These are phyloP conservation scores for Chrysochromulina parva DNA, from an alignment of 78 protist genomes.

Conservation along the genomic window DNA sequence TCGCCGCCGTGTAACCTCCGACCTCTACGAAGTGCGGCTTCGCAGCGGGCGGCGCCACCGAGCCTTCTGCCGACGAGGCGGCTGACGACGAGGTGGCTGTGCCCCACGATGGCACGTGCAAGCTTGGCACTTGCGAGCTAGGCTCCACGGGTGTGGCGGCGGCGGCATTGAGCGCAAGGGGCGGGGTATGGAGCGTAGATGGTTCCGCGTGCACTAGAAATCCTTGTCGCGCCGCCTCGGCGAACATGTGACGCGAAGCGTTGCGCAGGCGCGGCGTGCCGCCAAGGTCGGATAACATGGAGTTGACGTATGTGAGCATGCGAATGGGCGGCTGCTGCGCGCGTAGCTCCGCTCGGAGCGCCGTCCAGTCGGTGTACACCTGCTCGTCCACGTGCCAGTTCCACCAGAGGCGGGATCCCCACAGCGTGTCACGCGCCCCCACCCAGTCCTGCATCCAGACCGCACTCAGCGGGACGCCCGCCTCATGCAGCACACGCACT, in stretches of 20 bases:
- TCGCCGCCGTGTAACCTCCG: neutral
- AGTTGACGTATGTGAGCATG: slow-evolving; percentile 33
- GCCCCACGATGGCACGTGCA: too few relatives aligned
- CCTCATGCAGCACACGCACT: neutral
- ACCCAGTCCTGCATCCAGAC: slow-evolving; percentile 31
- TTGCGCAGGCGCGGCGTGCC: neutral
- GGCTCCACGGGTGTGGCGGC: too few relatives aligned
- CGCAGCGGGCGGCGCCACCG: too few relatives aligned
- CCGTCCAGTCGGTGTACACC: neutral
- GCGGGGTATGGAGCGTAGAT: too few relatives aligned
- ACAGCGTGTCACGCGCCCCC: neutral
- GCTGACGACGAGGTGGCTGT: too few relatives aligned
- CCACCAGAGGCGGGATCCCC: slow-evolving; percentile 26
- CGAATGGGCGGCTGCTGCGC: neutral
- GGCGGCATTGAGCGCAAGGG: too few relatives aligned
- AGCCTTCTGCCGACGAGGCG: too few relatives aligned
- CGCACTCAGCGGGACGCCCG: neutral
- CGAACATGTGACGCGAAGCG: neutral
- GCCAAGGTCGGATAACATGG: neutral
- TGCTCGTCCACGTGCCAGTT: slow-evolving; percentile 14
- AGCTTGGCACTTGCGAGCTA: too few relatives aligned
- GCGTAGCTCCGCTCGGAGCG: neutral
- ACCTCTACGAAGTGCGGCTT: too few relatives aligned
- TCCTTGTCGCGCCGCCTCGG: neutral
- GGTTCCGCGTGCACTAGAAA: too few relatives aligned